Evolutionary conservation across 805 yeast genomes (phyloP).

Genomic region (Alloascoidea africana): DNA sequence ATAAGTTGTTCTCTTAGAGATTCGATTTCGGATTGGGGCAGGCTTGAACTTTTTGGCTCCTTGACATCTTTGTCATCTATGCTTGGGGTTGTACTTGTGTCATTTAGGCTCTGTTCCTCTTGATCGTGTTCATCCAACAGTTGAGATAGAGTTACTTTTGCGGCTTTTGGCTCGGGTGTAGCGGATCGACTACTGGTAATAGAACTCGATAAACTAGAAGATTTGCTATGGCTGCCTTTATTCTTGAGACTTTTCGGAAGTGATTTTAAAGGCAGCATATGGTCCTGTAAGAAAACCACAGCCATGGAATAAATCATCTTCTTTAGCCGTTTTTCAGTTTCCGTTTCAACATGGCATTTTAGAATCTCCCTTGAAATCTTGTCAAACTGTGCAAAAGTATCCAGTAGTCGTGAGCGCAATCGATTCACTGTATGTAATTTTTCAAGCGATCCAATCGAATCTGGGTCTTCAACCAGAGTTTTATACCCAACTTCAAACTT

Average conservation of each 20-base stretch:
- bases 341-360: slow-evolving; percentile 17
- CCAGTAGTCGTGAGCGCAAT: slow-evolving; percentile 28
- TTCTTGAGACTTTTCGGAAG: slow-evolving; percentile 32
- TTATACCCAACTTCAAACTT: slow-evolving; percentile 24
- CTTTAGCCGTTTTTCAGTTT: slow-evolving; percentile 31
- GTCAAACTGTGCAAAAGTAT: slow-evolving; percentile 36
- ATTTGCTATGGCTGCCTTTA: slow-evolving; percentile 12
- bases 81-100: no score
- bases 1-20: slow-evolving; percentile 57
- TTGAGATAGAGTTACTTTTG: no score
- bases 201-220: slow-evolving; percentile 7
- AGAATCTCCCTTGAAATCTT: slow-evolving; percentile 28
- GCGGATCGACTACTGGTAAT: slow-evolving; percentile 8
- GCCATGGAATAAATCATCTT: slow-evolving; percentile 42
- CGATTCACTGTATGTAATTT: slow-evolving; percentile 21
- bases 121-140: no score
- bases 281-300: slow-evolving; percentile 47
- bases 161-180: slow-evolving; percentile 4
- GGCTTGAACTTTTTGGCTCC: neutral
- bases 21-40: slow-evolving; percentile 31
- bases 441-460: slow-evolving; percentile 14
- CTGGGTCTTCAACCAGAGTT: slow-evolving; percentile 19
- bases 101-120: no score
- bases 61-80: neutral
- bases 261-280: slow-evolving; percentile 47